Evolutionary conservation across 495 filamentous ascomycete genomes (phyloP), one percentile per base, ranked within the genome.

Genomic region (Amorphotheca resinae): DNA sequence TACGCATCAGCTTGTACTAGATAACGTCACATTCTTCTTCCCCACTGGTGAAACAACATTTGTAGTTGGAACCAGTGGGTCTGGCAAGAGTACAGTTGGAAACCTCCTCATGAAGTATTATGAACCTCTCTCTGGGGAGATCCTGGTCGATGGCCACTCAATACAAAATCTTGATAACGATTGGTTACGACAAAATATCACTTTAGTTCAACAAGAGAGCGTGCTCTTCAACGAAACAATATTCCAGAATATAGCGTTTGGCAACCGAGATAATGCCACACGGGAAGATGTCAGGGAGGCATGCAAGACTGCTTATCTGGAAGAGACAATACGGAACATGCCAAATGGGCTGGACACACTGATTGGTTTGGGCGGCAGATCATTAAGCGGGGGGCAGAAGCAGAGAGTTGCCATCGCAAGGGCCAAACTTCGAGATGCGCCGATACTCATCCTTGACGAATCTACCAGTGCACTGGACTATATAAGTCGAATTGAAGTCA

Each of bases 41-140:
- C 73, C 74, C 1, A 67, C 81, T 0, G 77, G 82, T 0, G 64
- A 82, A 53, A 79, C 82, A 4, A 86, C 76, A 2, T 96, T 93
- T 49, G 67, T 98, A 5, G 72, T 95, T 41, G 91, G 91, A 1
- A 70, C 69, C 41, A 94, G 87, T 50, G 91, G 91, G 1, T 94
- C 87, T 9, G 91, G 91, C 0, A 98, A 98, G 57, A 94, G 84
- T 54, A 96, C 91, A 0, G 54, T 98, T 7, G 77, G 79, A 1
- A 87, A 85, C 52, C 62, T 98, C 1, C 64, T 98, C 1, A 61
- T 86, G 38, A 70, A 77, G 22, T 84, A 88, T 53, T 95, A 95
- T 52, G 60, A 71, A 8, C 76, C 84, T 1, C 61, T 58, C 0
- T 61, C 63, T 0, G 91, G 91, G 0, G 53, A 74, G 4, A 80